phyloP scores from a whole-genome alignment of 257 asterid species.

The Coffea canephora region DNA sequence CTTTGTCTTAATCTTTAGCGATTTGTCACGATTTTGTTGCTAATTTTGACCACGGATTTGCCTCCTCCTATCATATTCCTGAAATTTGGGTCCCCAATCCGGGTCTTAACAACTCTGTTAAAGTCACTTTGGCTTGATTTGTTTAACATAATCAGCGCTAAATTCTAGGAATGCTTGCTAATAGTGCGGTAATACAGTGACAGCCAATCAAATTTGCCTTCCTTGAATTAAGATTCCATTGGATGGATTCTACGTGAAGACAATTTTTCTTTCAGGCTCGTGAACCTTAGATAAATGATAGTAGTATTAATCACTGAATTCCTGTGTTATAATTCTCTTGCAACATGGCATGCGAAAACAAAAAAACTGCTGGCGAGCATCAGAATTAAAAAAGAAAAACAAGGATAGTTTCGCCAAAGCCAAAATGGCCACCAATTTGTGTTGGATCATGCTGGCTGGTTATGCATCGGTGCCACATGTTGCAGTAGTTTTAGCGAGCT shows the following conservation, averaged over 20 bases:
- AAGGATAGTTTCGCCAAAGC: not conserved
- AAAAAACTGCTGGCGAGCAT: not conserved
- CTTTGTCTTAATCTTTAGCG: conserved; percentile 28
- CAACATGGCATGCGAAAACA: not conserved
- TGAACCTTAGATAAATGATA: not conserved
- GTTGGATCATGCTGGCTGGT: not conserved
- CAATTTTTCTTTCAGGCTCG: not conserved
- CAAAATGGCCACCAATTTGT: not conserved
- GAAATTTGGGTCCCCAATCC: conserved; percentile 27
- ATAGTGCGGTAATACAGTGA: not conserved
- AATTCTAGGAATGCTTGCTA: not conserved
- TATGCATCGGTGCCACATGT: not conserved
- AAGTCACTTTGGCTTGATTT: conserved; percentile 5
- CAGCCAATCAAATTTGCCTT: not conserved
- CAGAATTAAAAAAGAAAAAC: not conserved
- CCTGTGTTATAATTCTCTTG: not conserved
- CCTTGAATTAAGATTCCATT: not conserved
- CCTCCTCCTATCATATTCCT: conserved; percentile 23
- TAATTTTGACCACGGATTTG: conserved; percentile 15
- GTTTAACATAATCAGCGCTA: not conserved
- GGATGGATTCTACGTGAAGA: conserved; percentile 4
- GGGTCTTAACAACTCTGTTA: conserved; percentile 2
- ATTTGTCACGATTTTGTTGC: conserved; percentile 20
- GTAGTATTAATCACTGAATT: not conserved
- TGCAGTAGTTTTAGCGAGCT: not conserved